Conservation (phyloP, 371 early-diverging fungal species). For the Capillidium rhysosporum region DNA sequence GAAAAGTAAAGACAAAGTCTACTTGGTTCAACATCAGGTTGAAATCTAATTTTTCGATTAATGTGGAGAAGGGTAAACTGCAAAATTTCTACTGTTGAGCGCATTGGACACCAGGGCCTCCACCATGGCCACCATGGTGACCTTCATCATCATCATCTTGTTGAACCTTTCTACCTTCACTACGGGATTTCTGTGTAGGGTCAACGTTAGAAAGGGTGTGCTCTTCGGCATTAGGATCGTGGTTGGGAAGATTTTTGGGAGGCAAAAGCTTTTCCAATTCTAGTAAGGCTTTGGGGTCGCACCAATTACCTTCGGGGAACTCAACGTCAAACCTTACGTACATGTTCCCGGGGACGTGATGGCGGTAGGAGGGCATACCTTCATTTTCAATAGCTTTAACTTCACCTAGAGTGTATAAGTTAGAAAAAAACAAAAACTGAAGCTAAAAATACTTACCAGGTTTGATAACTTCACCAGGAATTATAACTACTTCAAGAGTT, state of each 20-base stretch:
- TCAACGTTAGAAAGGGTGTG: conserved; percentile 60
- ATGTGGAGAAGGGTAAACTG: no score
- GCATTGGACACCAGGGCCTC: conserved; percentile 78
- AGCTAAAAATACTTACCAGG: conserved; percentile 26
- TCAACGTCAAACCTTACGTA: conserved; percentile 78
- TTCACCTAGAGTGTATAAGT: conserved; percentile 26
- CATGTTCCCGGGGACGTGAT: conserved; percentile 77
- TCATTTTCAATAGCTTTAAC: conserved; percentile 68
- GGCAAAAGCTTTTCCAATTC: conserved; percentile 43
- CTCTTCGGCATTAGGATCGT: conserved; percentile 36
- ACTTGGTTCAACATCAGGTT: no score
- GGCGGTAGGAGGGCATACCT: conserved; percentile 90
- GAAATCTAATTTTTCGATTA: no score
- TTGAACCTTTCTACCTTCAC: conserved; percentile 19
- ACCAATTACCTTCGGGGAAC: conserved; percentile 78
- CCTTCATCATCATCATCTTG: conserved; percentile 30
- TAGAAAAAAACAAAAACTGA: conserved; percentile 11
- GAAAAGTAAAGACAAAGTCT: no score
- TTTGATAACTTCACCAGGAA: conserved; percentile 79
- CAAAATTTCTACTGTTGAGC: conserved; percentile 60
- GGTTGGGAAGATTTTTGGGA: conserved; percentile 20
- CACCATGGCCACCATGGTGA: conserved; percentile 35
- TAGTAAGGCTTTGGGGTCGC: conserved; percentile 15
- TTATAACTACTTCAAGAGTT: conserved; percentile 60
- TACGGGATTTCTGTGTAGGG: conserved; percentile 32